Evolutionary conservation across 768 basidiomycete genomes (phyloP), one percentile per base, ranked within the genome.

Genomic region (Astraeus odoratus): DNA sequence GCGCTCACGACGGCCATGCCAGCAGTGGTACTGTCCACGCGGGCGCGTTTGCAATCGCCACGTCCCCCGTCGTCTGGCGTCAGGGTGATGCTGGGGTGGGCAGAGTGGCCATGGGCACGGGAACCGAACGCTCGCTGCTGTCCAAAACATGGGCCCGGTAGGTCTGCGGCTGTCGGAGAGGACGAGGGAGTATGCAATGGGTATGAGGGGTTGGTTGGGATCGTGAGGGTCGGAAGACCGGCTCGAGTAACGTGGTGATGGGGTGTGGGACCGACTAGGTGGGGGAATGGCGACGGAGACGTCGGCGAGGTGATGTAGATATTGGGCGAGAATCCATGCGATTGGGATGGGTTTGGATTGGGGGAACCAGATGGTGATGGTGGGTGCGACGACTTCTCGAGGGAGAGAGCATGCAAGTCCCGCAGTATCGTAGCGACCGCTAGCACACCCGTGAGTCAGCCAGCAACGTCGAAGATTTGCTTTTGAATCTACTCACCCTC

Each of bases 281-380:
- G 39, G 3, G 42, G 9, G 33, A 52, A 48, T 1, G 63, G 59
- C 4, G 67, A 67, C 18, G 75, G 58, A 3, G 74, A 71, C 0
- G 67, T 64, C 3, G 86, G 83, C 0, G 81, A 80, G 3, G 83
- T 88, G 52, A 89, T 71, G 57, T 74, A 83, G 53, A 88, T 86
- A 51, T 85, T 82, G 8, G 85, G 83, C 43, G 71, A 77, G 33
- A 64, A 46, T 9, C 39, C 60, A 6, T 44, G 51, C 4, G 47
- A 47, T 3, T 48, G 37, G 8, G 48, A 39, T 25, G 41, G 24
- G 38, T 57, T 39, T 16, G 46, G 46, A n/a, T 45, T 47, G 0
- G 60, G 62, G 2, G 60, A 60, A 2, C 56, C 58, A 0, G 60
- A 65, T 0, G 60, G 63, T 0, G 60, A 65, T 1, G 61, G 58